Base-by-base conservation (phyloP, 345 rosid genomes). In the Euclidium syriacum region DNA sequence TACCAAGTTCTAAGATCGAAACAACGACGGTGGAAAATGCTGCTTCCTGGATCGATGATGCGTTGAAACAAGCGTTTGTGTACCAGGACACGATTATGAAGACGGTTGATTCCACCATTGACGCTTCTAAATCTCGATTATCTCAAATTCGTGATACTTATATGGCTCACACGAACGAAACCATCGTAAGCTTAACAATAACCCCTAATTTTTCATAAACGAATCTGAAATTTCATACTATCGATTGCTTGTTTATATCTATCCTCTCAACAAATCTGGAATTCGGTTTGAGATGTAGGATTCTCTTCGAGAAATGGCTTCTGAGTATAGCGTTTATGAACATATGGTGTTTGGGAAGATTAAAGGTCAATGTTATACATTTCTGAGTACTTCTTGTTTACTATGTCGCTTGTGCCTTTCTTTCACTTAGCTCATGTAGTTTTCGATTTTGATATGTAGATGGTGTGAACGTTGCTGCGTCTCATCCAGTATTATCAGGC, bases 41-140 rank as follows among this genome's bases (percentile, higher is more conserved):
- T 3, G 54, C 80, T 33, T 83, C 85, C 20, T 94, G 96, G 99
- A 78, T 84, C 58, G 95, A 84, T 17, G 71, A 79, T 64, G 83
- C 90, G 12, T 49, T 82, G 71, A 80, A 78, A 47, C 92, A 87
- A 53, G 85, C 83, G 49, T 67, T 78, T 33, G 67, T 80, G 19
- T 84, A 84, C 78, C 83, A 76, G 65, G 83, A 77, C 51, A 78
- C 74, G 30, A 56, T 80, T 26, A 22, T 69, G 12, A 80, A 80
- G 61, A 73, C 79, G 14, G 14, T 80, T 24, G 85, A 85, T 61
- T 75, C 77, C 11, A 53, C 84, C 67, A 64, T 74, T 17, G 79
- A 78, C 49, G 76, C 74, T 2, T 70, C 79, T 26, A 73, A 73
- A 69, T 78, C 96, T 52, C 85, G 90, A 58, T 68, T 86, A 15